Percentiles rank a stretch among this genome's conserved stretches.
Conservation (phyloP, 2,329 filamentous ascomycete genomes). For the Pestalotiopsis sp. region DNA sequence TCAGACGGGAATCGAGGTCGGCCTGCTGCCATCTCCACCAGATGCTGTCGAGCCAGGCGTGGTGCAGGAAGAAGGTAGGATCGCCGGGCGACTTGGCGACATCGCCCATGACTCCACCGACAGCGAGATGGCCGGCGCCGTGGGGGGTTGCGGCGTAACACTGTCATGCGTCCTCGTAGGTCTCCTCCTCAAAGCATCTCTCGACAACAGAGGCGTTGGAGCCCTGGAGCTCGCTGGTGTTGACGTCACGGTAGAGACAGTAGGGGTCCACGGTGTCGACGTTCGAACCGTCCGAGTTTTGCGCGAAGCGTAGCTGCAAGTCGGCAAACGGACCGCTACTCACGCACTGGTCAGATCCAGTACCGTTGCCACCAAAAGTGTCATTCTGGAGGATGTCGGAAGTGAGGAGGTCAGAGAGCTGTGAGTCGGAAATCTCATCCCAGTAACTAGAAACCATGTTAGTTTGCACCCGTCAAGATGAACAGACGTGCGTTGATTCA, state of each 20-base stretch:
- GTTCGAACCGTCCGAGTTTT: not conserved
- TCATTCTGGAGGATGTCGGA: not conserved
- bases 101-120: slow-evolving; percentile 3
- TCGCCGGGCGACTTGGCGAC: slow-evolving; percentile 33
- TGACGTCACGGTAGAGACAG: slow-evolving; percentile 8
- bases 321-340: slow-evolving; percentile 2
- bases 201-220: not conserved
- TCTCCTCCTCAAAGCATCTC: not conserved
- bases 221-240: not conserved
- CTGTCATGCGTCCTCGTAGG: slow-evolving; percentile 3
- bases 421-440: not conserved
- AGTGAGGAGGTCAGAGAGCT: not conserved
- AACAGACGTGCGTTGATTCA: not conserved
- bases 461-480: not conserved
- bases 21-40: slow-evolving; percentile 32
- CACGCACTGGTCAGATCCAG: not conserved
- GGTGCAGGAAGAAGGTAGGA: slow-evolving; percentile 33
- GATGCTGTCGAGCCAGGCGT: slow-evolving; percentile 29
- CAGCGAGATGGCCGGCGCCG: not conserved
- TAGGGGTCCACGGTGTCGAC: not conserved
- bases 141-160: not conserved
- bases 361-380: not conserved
- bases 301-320: not conserved
- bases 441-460: not conserved
- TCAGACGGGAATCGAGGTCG: slow-evolving; percentile 22